Percentiles rank a stretch among this genome's conserved stretches.
phyloP scores from a whole-genome alignment of 2,329 filamentous ascomycete species.

The Scedosporium aurantiacum region DNA sequence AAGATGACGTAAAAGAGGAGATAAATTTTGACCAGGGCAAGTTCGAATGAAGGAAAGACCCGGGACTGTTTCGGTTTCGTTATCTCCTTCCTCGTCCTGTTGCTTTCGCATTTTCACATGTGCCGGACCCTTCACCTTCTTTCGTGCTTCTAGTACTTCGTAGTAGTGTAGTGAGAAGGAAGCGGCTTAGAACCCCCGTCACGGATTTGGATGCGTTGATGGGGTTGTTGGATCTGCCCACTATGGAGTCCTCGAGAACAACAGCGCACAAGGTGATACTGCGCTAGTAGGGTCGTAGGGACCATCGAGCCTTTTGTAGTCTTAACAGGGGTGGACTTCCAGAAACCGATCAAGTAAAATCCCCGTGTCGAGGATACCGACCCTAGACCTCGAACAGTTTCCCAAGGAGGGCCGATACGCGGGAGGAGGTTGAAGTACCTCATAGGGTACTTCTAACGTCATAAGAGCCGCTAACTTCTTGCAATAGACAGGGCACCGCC shows the following conservation, averaged over 20 bases:
- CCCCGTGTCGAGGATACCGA: not conserved
- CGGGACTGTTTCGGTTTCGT: not conserved
- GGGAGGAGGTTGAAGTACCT: not conserved
- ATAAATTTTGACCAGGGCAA: not conserved
- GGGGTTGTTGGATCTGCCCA: not conserved
- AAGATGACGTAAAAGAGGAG: not conserved
- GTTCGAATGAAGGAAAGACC: not conserved
- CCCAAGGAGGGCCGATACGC: not conserved
- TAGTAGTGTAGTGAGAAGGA: not conserved
- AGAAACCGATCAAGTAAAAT: not conserved
- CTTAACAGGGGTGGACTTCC: not conserved
- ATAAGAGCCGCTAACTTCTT: not conserved
- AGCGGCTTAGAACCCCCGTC: not conserved
- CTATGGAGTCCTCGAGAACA: not conserved
- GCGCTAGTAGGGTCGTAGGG: not conserved
- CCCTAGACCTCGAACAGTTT: not conserved
- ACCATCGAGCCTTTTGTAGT: not conserved
- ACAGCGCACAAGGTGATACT: not conserved
- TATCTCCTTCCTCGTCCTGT: not conserved
- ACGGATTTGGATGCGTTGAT: not conserved
- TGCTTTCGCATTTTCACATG: not conserved
- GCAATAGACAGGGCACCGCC: not conserved
- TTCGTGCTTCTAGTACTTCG: too few species aligned
- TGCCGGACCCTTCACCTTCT: too few species aligned
- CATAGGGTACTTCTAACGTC: not conserved